These are phyloP conservation scores for Saururus chinensis DNA, from an alignment of 164 flowering plant genomes.

Conservation along the genomic window DNA sequence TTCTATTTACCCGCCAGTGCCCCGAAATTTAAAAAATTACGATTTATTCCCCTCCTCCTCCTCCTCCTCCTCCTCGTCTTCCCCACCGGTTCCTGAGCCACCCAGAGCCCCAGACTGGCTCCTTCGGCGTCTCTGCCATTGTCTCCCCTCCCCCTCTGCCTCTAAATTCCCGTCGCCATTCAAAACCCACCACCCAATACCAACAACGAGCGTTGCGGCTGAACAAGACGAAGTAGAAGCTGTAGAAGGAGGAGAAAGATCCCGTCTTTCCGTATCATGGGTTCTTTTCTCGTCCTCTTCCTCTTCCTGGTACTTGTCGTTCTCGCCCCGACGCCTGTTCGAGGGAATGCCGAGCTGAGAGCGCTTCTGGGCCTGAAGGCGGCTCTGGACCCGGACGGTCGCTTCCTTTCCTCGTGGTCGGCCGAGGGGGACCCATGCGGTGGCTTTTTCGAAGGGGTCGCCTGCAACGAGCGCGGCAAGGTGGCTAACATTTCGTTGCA, in stretches of 20 bases:
- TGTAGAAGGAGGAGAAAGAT: neutral
- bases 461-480: conserved; percentile 59
- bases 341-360: conserved; percentile 30
- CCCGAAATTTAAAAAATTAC: too few relatives aligned
- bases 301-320: conserved; percentile 3
- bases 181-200: too few relatives aligned
- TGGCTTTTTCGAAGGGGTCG: conserved; percentile 69
- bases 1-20: too few relatives aligned
- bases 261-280: neutral
- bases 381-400: conserved; percentile 54
- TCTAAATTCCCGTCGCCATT: too few relatives aligned
- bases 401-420: conserved; percentile 65
- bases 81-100: too few relatives aligned
- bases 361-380: conserved; percentile 56
- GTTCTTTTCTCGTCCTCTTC: conserved; percentile 6
- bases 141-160: too few relatives aligned
- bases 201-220: too few relatives aligned
- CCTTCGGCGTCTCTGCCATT: too few relatives aligned
- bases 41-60: too few relatives aligned
- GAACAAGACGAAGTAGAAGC: neutral
- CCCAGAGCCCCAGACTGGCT: too few relatives aligned
- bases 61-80: too few relatives aligned
- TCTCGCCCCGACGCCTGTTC: conserved; percentile 2
- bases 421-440: conserved; percentile 43
- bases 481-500: conserved; percentile 83